Percentiles rank a stretch among this genome's conserved stretches.
Evolutionary conservation across 2,329 filamentous ascomycete genomes (phyloP).

Genomic region (Aspergillus hiratsukae): DNA sequence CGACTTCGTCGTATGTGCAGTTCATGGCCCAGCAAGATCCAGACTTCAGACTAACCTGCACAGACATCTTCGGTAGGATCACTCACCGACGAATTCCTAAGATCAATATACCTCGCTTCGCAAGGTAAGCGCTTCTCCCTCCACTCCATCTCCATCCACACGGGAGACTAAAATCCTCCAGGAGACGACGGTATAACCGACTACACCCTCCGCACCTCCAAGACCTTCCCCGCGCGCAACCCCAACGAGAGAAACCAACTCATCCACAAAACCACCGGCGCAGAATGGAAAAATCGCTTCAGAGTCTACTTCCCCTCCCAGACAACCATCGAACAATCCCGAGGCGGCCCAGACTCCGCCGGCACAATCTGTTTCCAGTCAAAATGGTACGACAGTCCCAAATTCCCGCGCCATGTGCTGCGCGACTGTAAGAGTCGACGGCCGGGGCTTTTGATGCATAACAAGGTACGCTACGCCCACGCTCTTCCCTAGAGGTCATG

Average conservation of each 20-base stretch:
- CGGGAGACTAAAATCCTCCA: slow-evolving; percentile 16
- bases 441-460: slow-evolving; percentile 75
- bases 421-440: slow-evolving; percentile 71
- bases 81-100: slow-evolving; percentile 64
- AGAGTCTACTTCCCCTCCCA: slow-evolving; percentile 77
- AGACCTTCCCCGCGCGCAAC: slow-evolving; percentile 15
- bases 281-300: slow-evolving; percentile 51
- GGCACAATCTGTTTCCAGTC: slow-evolving; percentile 78
- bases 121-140: slow-evolving; percentile 41
- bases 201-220: slow-evolving; percentile 35
- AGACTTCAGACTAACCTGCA: slow-evolving; percentile 10
- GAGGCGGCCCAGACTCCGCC: slow-evolving; percentile 59
- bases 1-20: slow-evolving; percentile 62
- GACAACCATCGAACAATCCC: slow-evolving; percentile 62
- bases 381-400: slow-evolving; percentile 64
- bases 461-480: slow-evolving; percentile 60
- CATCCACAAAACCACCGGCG: slow-evolving; percentile 25
- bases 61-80: slow-evolving; percentile 78
- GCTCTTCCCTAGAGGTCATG: background rate
- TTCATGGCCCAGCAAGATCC: background rate
- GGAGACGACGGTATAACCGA: slow-evolving; percentile 46
- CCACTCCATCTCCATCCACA: background rate
- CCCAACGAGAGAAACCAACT: slow-evolving; percentile 44
- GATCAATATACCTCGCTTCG: slow-evolving; percentile 54
- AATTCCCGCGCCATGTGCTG: slow-evolving; percentile 68